These are phyloP conservation scores for Taiozyma sp. DNA, from an alignment of 1,139 yeast genomes.

Conservation along the genomic window DNA sequence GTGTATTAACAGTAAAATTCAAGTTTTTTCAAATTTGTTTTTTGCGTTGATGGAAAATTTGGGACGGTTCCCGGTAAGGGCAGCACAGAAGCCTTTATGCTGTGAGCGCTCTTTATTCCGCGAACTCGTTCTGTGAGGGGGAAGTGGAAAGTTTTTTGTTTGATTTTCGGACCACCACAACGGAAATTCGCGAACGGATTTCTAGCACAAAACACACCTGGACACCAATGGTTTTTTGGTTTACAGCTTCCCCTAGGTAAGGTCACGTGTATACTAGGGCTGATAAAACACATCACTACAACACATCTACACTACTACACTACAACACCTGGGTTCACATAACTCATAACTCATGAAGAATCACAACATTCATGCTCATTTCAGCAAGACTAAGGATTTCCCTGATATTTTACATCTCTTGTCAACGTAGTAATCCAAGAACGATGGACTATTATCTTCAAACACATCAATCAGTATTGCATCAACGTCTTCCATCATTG, in stretches of 20 bases:
- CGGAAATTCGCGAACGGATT: neutral
- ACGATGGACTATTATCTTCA: neutral
- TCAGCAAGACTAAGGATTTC: neutral
- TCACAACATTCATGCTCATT: neutral
- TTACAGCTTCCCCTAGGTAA: neutral
- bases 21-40: neutral
- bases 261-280: neutral
- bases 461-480: neutral
- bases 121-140: neutral
- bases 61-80: neutral
- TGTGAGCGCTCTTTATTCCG: neutral
- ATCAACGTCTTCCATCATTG: neutral
- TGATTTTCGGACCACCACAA: neutral
- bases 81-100: neutral
- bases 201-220: neutral
- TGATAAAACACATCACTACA: too few relatives aligned
- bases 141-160: neutral
- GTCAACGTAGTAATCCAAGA: neutral
- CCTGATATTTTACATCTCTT: neutral
- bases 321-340: neutral
- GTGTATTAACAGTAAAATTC: neutral
- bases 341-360: neutral
- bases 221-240: neutral
- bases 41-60: neutral
- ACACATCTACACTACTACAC: too few relatives aligned